These are phyloP conservation scores for Penicillium pancosmium DNA, from an alignment of 495 filamentous ascomycete species.

Conservation along the genomic window DNA sequence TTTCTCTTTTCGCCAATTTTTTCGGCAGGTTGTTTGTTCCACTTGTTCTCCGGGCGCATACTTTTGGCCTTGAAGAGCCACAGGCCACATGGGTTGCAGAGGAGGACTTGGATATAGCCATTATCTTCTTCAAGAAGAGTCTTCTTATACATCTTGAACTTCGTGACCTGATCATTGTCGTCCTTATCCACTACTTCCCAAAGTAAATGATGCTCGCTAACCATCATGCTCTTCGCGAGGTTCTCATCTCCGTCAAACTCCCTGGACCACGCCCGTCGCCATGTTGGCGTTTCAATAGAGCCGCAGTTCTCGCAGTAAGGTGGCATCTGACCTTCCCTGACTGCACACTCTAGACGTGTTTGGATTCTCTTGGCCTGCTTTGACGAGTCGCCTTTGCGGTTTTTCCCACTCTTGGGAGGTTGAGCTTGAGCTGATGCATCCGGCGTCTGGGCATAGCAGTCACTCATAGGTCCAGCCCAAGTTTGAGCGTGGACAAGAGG, in stretches of 20 bases:
- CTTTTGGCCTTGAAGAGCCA: slow-evolving; percentile 86
- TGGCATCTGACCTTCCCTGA: slow-evolving; percentile 74
- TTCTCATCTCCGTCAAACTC: slow-evolving; percentile 61
- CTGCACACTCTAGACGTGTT: slow-evolving; percentile 60
- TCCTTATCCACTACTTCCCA: slow-evolving; percentile 67
- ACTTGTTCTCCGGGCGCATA: slow-evolving; percentile 81
- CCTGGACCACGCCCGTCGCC: slow-evolving; percentile 85
- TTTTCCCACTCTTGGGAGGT: slow-evolving; percentile 31
- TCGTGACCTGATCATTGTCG: slow-evolving; percentile 56
- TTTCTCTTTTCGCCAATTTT: slow-evolving; percentile 47
- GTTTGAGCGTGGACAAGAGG: slow-evolving; percentile 49
- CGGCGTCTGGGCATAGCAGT: slow-evolving; percentile 24
- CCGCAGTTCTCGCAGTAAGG: slow-evolving; percentile 91
- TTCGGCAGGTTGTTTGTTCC: slow-evolving; percentile 63
- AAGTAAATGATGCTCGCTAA: slow-evolving; percentile 62
- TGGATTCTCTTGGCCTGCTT: slow-evolving; percentile 44
- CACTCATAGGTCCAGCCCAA: slow-evolving; percentile 49
- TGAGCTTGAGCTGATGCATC: slow-evolving; percentile 37
- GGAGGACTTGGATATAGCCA: slow-evolving; percentile 66
- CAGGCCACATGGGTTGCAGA: slow-evolving; percentile 96
- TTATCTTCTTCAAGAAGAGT: slow-evolving; percentile 65
- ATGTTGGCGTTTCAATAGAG: slow-evolving; percentile 91
- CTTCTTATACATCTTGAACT: slow-evolving; percentile 78
- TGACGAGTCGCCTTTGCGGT: slow-evolving; percentile 42
- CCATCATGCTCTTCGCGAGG: slow-evolving; percentile 66